A percentile compares a stretch with the other conserved stretches of the same genome.
Evolutionary conservation across 2,329 filamentous ascomycete genomes (phyloP).

Genomic region (Mariannaea elegans): DNA sequence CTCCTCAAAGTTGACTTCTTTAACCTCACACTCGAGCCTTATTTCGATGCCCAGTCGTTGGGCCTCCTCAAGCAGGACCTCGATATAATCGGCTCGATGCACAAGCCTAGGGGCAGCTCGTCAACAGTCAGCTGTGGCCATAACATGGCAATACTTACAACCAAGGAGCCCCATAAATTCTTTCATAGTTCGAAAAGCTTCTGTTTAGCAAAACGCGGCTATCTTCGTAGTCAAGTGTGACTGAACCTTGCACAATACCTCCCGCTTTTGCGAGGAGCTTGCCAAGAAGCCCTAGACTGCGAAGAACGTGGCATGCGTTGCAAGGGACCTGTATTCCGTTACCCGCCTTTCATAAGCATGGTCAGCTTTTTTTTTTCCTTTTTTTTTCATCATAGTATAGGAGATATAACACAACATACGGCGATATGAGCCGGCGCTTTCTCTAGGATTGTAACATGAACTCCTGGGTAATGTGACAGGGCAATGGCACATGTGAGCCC

Average conservation of each 20-base stretch:
- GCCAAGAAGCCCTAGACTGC: constrained; percentile 27
- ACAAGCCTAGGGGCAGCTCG: constrained; percentile 12
- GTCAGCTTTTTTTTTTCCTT: no score
- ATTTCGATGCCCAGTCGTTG: background rate
- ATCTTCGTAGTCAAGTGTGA: background rate
- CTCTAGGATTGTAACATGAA: constrained; percentile 25
- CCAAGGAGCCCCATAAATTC: constrained; percentile 30
- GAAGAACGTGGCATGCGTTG: constrained; percentile 27
- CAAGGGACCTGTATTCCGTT: constrained; percentile 31
- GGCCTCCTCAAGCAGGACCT: constrained; percentile 23
- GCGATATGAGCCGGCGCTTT: background rate
- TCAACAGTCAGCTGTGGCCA: background rate
- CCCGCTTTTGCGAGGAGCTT: background rate
- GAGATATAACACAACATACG: background rate
- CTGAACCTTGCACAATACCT: background rate
- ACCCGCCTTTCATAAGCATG: constrained; percentile 13
- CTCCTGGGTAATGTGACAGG: constrained; percentile 6
- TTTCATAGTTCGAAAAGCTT: constrained; percentile 15
- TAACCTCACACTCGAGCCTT: constrained; percentile 16
- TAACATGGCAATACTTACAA: constrained; percentile 14
- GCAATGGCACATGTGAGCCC: constrained; percentile 23
- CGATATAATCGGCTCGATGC: constrained; percentile 21
- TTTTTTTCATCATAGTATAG: background rate
- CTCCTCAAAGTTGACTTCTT: constrained; percentile 11
- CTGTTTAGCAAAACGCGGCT: constrained; percentile 9